phyloP scores from a whole-genome alignment of 1,284 basidiomycete genomes.

The Ceratobasidium sp. region DNA sequence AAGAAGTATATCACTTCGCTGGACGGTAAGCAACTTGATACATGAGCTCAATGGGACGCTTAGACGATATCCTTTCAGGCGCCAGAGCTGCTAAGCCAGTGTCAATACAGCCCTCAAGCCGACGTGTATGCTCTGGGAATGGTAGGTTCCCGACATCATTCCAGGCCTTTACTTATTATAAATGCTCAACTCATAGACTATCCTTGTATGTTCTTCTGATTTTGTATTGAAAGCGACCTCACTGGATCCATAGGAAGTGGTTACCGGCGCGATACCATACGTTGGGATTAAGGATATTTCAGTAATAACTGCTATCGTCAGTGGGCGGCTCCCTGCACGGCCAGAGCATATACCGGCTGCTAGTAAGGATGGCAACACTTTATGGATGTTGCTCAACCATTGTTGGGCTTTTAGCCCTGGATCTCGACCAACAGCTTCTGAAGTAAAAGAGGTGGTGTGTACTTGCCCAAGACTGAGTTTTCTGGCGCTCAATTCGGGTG shows the following conservation, averaged over 20 bases:
- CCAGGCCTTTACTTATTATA: too few relatives aligned
- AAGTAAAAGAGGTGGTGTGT: too few relatives aligned
- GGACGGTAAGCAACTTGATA: neutral
- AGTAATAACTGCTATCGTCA: neutral
- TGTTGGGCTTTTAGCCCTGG: neutral
- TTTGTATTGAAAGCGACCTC: neutral
- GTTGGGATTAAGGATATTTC: neutral
- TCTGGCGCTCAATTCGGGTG: too few relatives aligned
- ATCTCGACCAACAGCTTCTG: neutral
- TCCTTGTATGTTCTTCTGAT: neutral
- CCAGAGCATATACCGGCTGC: neutral
- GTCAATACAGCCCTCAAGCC: neutral
- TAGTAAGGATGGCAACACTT: constrained; percentile 6
- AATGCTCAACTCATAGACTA: neutral
- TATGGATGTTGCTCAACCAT: constrained; percentile 14
- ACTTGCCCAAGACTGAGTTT: too few relatives aligned
- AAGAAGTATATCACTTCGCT: constrained; percentile 2
- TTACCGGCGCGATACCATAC: constrained; percentile 24
- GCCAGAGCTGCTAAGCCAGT: neutral
- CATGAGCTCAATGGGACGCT: too few relatives aligned
- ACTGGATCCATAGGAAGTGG: neutral
- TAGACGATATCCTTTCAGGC: neutral
- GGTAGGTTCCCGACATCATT: neutral
- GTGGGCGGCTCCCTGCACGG: neutral
- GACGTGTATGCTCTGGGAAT: constrained; percentile 33